phyloP scores from a whole-genome alignment of 2,329 filamentous ascomycete genomes.

The Xylaria sp. region DNA sequence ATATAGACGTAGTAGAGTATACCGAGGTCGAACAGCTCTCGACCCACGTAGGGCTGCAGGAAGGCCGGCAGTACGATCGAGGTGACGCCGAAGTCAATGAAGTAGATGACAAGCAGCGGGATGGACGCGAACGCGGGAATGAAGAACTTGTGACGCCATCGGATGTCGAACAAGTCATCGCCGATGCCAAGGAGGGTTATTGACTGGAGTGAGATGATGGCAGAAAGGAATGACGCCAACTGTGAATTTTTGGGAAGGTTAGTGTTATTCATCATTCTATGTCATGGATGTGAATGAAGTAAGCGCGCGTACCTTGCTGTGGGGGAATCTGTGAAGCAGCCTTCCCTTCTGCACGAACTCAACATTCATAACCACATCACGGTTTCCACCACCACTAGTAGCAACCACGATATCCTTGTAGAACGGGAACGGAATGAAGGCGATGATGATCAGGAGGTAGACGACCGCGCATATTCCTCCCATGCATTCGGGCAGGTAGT shows the following conservation, averaged over 20 bases:
- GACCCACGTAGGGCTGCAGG: slow-evolving; percentile 79
- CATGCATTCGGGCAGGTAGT: slow-evolving; percentile 84
- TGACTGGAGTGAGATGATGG: slow-evolving; percentile 87
- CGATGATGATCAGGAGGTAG: slow-evolving; percentile 84
- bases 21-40: slow-evolving; percentile 78
- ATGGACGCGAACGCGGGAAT: slow-evolving; percentile 94
- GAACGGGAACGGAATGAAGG: slow-evolving; percentile 96
- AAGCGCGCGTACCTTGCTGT: slow-evolving; percentile 72
- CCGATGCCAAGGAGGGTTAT: slow-evolving; percentile 90
- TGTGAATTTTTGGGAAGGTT: slow-evolving; percentile 39
- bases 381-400: slow-evolving; percentile 90
- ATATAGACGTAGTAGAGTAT: slow-evolving; percentile 94
- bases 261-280: background rate
- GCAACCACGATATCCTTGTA: slow-evolving; percentile 97
- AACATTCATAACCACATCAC: slow-evolving; percentile 77
- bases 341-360: slow-evolving; percentile 79
- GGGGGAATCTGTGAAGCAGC: slow-evolving; percentile 87
- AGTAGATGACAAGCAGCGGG: slow-evolving; percentile 94
- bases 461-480: slow-evolving; percentile 90
- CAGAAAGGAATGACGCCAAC: slow-evolving; percentile 93
- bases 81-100: slow-evolving; percentile 97
- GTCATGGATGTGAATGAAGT: background rate
- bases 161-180: slow-evolving; percentile 96
- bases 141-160: slow-evolving; percentile 98
- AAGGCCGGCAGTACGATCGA: slow-evolving; percentile 89